Evolutionary conservation across 2,329 filamentous ascomycete species (phyloP), one percentile per base, ranked within the genome.

Genomic region (Didymella pomorum): DNA sequence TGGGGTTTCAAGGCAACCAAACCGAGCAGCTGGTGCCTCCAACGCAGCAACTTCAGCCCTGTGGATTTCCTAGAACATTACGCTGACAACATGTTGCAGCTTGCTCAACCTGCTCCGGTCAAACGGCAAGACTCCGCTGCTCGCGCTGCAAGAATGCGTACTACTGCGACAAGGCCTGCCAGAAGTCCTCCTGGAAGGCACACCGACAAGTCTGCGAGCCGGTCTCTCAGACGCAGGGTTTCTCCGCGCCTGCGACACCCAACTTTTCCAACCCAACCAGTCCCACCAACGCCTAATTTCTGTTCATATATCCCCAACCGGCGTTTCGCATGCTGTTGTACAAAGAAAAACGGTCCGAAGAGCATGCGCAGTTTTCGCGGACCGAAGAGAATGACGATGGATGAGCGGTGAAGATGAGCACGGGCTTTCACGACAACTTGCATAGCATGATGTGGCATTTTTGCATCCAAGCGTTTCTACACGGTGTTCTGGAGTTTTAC

Each of bases 101-200:
- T 61, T 70, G 66, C 51, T 59, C 69, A 20, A 68, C 68, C 47
- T 71, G 70, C 57, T 61, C 69, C 10, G 58, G 67, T 60, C 56
- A 66, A 31, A 51, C 53, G 21, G 68, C 68, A 4, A 64, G 64
- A 54, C 60, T 68, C 42, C 73, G 70, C 49, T 85, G 83, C 67
- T 77, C 79, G n/a, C 81, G 79, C 62, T 85, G 83, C 77, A 75
- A 73, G n/a, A 62, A 62, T 0, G 74, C 77, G 0, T 71, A 63
- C 25, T 86, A 86, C 71, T 87, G 84, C 76, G 82, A 81, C 41
- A 75, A 75, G 23, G 78, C 80, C 33, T 86, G 84, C 72, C 80
- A 86, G 67, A 82, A 80, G 61, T 66, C 70, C 1, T 77, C 85
- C 66, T 86, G 81, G 81, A 82, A 82, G 62, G 50, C 57, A 2